Percentiles rank a stretch among this genome's conserved stretches.
Conservation (phyloP, 257 asterid species). For the Solanum habrochaites region DNA sequence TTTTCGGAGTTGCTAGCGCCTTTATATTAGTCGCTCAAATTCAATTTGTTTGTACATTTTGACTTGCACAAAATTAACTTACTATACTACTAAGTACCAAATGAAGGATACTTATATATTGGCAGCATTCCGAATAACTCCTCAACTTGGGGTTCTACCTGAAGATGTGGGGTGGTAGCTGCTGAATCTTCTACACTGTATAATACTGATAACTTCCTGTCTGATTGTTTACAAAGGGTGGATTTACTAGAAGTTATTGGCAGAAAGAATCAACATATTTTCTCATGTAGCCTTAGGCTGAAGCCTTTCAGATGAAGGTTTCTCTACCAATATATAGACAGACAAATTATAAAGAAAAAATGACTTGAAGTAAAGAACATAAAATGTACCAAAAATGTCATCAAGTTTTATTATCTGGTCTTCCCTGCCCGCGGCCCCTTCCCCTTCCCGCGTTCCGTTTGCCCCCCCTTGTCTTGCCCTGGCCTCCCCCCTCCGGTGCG, state of each 20-base stretch:
- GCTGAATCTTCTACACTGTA: background rate
- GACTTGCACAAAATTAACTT: no score
- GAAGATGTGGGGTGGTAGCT: background rate
- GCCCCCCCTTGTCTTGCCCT: no score
- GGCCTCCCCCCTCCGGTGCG: no score
- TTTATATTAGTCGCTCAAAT: background rate
- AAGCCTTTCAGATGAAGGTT: background rate
- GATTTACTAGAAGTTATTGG: background rate
- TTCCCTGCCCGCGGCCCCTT: no score
- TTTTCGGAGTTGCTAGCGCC: background rate
- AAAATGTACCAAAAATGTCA: background rate
- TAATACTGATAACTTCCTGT: background rate
- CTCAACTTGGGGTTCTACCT: background rate
- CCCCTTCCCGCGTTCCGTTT: no score
- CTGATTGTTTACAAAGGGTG: background rate
- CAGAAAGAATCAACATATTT: no score
- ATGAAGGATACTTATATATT: background rate
- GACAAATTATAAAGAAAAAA: no score
- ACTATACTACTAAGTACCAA: background rate
- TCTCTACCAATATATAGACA: background rate
- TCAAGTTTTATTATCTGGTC: no score
- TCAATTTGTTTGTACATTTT: background rate
- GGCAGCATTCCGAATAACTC: no score
- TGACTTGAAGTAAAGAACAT: no score
- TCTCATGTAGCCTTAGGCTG: background rate